These are phyloP conservation scores for Chrysoporthe cubensis DNA, from an alignment of 2,329 filamentous ascomycete species.

Conservation along the genomic window DNA sequence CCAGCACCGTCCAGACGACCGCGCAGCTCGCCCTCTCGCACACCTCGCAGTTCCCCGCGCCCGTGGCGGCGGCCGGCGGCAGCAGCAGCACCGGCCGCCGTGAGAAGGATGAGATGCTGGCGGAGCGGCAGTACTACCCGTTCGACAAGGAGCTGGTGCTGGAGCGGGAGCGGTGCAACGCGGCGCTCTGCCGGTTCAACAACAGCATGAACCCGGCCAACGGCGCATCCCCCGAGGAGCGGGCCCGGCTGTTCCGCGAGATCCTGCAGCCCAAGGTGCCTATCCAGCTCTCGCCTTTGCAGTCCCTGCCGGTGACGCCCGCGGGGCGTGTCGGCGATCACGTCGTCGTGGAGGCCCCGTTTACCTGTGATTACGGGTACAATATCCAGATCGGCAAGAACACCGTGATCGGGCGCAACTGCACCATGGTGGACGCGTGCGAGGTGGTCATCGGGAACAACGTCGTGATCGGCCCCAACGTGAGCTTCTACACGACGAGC, in stretches of 20 bases:
- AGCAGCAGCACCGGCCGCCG: conserved; percentile 46
- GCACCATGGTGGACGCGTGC: conserved; percentile 85
- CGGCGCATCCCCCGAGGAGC: conserved; percentile 70
- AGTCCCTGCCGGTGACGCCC: conserved; percentile 56
- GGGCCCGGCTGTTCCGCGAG: conserved; percentile 70
- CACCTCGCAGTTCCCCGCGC: conserved; percentile 48
- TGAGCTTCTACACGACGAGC: conserved; percentile 80
- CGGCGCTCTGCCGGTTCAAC: conserved; percentile 85
- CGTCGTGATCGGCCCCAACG: conserved; percentile 78
- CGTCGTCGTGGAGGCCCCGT: conserved; percentile 82
- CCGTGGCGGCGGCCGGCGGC: background rate
- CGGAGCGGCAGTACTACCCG: conserved; percentile 76
- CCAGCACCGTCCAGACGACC: conserved; percentile 53
- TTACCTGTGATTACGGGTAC: conserved; percentile 90
- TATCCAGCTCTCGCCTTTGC: conserved; percentile 59
- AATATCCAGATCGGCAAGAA: conserved; percentile 88
- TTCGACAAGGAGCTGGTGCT: conserved; percentile 77
- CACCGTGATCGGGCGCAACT: conserved; percentile 81
- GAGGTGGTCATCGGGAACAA: conserved; percentile 80
- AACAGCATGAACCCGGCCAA: conserved; percentile 76
- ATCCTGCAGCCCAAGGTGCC: conserved; percentile 68
- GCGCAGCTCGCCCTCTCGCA: conserved; percentile 64
- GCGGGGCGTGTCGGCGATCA: conserved; percentile 71
- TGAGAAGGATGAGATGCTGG: conserved; percentile 90
- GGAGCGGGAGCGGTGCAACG: conserved; percentile 83